These are phyloP conservation scores for Ochetophila trinervis DNA, from an alignment of 306 rosid genomes.

Conservation along the genomic window DNA sequence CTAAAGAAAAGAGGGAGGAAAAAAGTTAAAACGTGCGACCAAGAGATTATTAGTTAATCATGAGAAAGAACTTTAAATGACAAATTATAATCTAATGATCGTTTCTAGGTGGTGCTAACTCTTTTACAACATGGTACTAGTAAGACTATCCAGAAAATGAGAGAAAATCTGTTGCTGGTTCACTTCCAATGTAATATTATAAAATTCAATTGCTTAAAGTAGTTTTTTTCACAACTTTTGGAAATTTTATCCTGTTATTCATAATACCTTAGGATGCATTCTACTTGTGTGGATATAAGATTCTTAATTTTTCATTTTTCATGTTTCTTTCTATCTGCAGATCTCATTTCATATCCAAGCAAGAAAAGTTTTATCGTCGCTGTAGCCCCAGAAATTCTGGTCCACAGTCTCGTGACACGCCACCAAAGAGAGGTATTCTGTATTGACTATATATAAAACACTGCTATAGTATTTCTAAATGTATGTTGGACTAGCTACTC, in stretches of 20 bases:
- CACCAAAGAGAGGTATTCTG: constrained; percentile 82
- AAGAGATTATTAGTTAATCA: too few relatives aligned
- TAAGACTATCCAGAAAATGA: too few relatives aligned
- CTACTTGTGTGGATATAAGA: background rate
- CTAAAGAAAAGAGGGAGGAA: background rate
- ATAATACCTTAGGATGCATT: too few relatives aligned
- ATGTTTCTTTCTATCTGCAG: constrained; percentile 39
- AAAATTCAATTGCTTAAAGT: too few relatives aligned
- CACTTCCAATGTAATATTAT: too few relatives aligned
- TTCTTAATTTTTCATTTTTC: constrained; percentile 18
- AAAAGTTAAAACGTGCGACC: background rate
- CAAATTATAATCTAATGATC: too few relatives aligned
- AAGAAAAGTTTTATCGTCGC: constrained; percentile 65
- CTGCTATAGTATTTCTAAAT: constrained; percentile 1
- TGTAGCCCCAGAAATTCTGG: constrained; percentile 71
- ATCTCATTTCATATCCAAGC: constrained; percentile 46
- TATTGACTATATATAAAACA: background rate
- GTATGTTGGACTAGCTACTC: background rate
- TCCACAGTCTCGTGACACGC: constrained; percentile 91
- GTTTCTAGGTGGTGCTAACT: too few relatives aligned
- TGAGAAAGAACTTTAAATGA: too few relatives aligned
- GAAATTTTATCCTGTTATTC: too few relatives aligned
- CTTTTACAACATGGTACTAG: too few relatives aligned
- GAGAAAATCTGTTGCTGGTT: too few relatives aligned
- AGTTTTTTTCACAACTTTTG: too few relatives aligned